These are phyloP conservation scores for Rugiboletus extremiorientalis DNA, from an alignment of 1,284 basidiomycete genomes.

Conservation along the genomic window DNA sequence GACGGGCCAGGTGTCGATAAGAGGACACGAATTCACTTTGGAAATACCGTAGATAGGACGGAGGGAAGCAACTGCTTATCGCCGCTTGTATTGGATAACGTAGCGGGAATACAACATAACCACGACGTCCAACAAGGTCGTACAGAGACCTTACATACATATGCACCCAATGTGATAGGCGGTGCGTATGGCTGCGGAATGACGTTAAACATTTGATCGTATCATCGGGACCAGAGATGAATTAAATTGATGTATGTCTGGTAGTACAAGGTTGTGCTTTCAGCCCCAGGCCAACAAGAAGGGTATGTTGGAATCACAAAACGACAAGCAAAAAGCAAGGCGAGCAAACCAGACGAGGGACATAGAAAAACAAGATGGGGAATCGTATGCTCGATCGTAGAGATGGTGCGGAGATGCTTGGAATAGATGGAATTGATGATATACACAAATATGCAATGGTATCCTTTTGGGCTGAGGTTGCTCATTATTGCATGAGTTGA, in stretches of 20 bases:
- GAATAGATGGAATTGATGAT: slow-evolving; percentile 36
- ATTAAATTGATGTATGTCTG: slow-evolving; percentile 34
- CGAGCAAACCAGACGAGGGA: slow-evolving; percentile 29
- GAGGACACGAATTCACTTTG: neutral
- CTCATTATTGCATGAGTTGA: slow-evolving; percentile 9
- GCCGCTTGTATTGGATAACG: neutral
- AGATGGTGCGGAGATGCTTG: slow-evolving; percentile 31
- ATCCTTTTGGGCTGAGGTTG: slow-evolving; percentile 23
- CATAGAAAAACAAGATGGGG: slow-evolving; percentile 20
- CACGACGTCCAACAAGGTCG: neutral
- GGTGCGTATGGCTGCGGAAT: slow-evolving; percentile 8
- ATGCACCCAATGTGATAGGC: neutral
- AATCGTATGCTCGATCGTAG: slow-evolving; percentile 24
- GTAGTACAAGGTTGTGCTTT: slow-evolving; percentile 35
- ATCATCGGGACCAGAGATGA: slow-evolving; percentile 18
- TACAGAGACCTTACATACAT: no score
- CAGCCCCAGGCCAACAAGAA: slow-evolving; percentile 25
- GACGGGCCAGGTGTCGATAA: neutral
- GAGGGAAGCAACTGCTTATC: neutral
- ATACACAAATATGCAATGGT: slow-evolving; percentile 36
- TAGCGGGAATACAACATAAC: neutral
- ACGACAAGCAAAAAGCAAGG: slow-evolving; percentile 28
- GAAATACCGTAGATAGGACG: slow-evolving; percentile 1
- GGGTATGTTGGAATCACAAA: slow-evolving; percentile 29
- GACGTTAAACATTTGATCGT: slow-evolving; percentile 2